Conservation (phyloP, 176 grass and related monocot genomes). For the Oryza australiensis region DNA sequence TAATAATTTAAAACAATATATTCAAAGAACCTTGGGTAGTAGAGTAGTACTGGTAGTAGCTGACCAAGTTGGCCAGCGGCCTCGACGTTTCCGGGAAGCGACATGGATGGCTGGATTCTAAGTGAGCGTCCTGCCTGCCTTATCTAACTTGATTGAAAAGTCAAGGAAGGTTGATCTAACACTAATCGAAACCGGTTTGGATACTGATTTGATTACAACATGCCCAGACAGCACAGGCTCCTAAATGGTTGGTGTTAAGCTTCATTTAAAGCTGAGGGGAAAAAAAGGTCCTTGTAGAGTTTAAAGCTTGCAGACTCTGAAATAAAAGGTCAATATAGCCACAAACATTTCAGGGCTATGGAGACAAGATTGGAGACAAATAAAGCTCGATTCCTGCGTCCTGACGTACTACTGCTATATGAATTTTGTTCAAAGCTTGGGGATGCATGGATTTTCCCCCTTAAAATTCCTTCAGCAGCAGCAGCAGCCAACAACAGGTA, state of each 20-base stretch:
- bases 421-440: no score
- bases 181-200: background rate
- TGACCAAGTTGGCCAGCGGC: background rate
- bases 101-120: background rate
- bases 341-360: no score
- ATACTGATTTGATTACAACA: background rate
- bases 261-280: background rate
- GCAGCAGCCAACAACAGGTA: background rate
- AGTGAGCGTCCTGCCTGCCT: slow-evolving; percentile 24
- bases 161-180: slow-evolving; percentile 34
- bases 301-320: background rate
- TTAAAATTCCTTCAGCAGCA: background rate
- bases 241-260: background rate
- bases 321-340: background rate
- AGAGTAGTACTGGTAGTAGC: background rate
- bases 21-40: no score
- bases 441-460: background rate
- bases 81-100: slow-evolving; percentile 31
- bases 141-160: slow-evolving; percentile 30
- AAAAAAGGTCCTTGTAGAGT: no score
- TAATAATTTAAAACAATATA: no score
- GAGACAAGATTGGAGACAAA: no score
- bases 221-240: background rate
- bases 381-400: no score
- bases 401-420: no score